These are phyloP conservation scores for Pythium rishiriense DNA, from an alignment of 352 stramenopile species.

Conservation along the genomic window DNA sequence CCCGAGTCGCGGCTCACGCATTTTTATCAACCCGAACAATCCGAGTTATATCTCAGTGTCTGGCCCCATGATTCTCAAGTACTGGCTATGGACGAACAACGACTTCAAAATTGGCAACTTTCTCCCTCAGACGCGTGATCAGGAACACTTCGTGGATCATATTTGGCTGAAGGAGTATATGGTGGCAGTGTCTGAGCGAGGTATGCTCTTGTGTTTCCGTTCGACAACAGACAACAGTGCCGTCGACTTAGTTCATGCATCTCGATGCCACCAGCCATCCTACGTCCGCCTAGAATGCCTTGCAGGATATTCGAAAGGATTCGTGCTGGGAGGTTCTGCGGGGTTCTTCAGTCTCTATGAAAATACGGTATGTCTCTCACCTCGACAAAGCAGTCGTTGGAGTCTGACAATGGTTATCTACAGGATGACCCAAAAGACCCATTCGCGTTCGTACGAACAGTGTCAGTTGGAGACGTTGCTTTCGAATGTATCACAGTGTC, in stretches of 20 bases:
- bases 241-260: constrained; percentile 71
- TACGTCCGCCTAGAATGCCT: constrained; percentile 76
- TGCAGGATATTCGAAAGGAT: constrained; percentile 62
- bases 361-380: constrained; percentile 49
- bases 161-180: constrained; percentile 76
- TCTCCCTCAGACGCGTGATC: constrained; percentile 68
- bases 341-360: constrained; percentile 82
- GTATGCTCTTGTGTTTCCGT: constrained; percentile 65
- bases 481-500: constrained; percentile 77
- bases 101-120: constrained; percentile 83
- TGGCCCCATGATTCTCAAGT: constrained; percentile 73
- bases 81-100: constrained; percentile 75
- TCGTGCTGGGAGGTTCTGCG: constrained; percentile 68
- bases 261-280: constrained; percentile 61
- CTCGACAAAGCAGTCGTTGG: too few species aligned
- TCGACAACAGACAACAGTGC: constrained; percentile 45
- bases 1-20: constrained; percentile 58
- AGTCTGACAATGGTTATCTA: neutral
- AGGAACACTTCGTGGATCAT: constrained; percentile 84
- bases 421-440: constrained; percentile 80
- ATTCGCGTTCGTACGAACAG: constrained; percentile 70
- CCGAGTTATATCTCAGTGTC: constrained; percentile 75
- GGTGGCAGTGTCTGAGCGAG: constrained; percentile 67
- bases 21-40: constrained; percentile 73
- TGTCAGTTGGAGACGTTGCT: constrained; percentile 68